Evolutionary conservation across 495 filamentous ascomycete species (phyloP).

Genomic region (Penicillium coprophilum): DNA sequence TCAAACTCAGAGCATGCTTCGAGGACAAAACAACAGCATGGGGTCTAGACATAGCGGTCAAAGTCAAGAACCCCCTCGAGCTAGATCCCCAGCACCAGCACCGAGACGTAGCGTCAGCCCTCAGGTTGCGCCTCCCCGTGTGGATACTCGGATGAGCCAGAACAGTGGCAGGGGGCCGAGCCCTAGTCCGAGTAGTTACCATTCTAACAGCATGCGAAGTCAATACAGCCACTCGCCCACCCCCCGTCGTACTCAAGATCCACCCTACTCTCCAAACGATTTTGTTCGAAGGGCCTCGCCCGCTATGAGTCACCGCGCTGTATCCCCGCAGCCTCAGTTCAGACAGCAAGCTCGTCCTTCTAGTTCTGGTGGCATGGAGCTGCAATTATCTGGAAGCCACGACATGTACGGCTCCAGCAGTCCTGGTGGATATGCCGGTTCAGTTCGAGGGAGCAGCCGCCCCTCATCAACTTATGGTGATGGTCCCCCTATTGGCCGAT

Average conservation of each 20-base stretch:
- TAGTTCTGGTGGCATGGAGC: conserved; percentile 73
- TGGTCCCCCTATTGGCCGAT: conserved; percentile 50
- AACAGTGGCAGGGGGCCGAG: conserved; percentile 37
- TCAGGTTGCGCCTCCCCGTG: conserved; percentile 35
- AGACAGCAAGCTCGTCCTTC: conserved; percentile 59
- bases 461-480: conserved; percentile 65
- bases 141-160: conserved; percentile 42
- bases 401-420: conserved; percentile 47
- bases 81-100: conserved; percentile 51
- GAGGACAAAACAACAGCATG: conserved; percentile 41
- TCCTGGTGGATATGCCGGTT: conserved; percentile 52
- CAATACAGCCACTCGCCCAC: conserved; percentile 44
- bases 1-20: conserved; percentile 80
- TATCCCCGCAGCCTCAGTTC: conserved; percentile 60
- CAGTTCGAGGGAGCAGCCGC: conserved; percentile 47
- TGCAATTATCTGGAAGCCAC: conserved; percentile 65
- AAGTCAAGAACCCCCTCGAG: conserved; percentile 44
- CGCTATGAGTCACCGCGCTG: conserved; percentile 40
- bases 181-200: conserved; percentile 38
- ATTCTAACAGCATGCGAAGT: conserved; percentile 43
- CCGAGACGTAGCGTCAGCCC: conserved; percentile 58
- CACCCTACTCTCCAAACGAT: conserved; percentile 52
- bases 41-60: conserved; percentile 26
- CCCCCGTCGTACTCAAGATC: conserved; percentile 56
- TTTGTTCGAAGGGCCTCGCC: conserved; percentile 58